Conservation (phyloP, 805 yeast species). For the Candida sakaeoensis region DNA sequence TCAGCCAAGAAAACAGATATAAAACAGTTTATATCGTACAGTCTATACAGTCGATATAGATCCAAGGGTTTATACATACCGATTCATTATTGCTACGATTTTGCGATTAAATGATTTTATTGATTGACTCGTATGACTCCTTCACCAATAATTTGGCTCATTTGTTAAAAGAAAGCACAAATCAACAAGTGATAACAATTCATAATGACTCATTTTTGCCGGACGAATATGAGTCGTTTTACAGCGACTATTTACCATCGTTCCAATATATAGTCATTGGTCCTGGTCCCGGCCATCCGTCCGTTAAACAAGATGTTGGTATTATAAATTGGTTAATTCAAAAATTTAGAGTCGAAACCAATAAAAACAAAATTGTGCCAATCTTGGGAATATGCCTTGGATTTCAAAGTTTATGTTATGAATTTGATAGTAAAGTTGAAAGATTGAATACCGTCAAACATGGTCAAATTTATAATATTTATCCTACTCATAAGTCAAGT, state of each 20-base stretch:
- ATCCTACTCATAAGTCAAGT: slow-evolving; percentile 23
- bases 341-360: slow-evolving; percentile 13
- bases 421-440: slow-evolving; percentile 53
- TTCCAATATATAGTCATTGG: slow-evolving; percentile 84
- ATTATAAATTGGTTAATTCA: slow-evolving; percentile 58
- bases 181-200: slow-evolving; percentile 47
- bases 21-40: neutral
- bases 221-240: slow-evolving; percentile 27
- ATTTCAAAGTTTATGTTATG: slow-evolving; percentile 73
- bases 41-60: no score
- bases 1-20: neutral
- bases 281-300: slow-evolving; percentile 97
- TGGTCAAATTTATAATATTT: slow-evolving; percentile 72
- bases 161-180: slow-evolving; percentile 53
- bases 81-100: neutral
- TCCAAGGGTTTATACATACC: no score
- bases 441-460: slow-evolving; percentile 64
- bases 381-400: slow-evolving; percentile 92
- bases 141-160: slow-evolving; percentile 79
- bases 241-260: slow-evolving; percentile 40
- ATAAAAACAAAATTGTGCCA: slow-evolving; percentile 40
- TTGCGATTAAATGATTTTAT: slow-evolving; percentile 47
- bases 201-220: slow-evolving; percentile 55
- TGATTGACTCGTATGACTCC: slow-evolving; percentile 93
- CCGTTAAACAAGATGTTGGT: slow-evolving; percentile 60